Evolutionary conservation across 257 asterid species (phyloP).

Genomic region (Rauvolfia tetraphylla): DNA sequence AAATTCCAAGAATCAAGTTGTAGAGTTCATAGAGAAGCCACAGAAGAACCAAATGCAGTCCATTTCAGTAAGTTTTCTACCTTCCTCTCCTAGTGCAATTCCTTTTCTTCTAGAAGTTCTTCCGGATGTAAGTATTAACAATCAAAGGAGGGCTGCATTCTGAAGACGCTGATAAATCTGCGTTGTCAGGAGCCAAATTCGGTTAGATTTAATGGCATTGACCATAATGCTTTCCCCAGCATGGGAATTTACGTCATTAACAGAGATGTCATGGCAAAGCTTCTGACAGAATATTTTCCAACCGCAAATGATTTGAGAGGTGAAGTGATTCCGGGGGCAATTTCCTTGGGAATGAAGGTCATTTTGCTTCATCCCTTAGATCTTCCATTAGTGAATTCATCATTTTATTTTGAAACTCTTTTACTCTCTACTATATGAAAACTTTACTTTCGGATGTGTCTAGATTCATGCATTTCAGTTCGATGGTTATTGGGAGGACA

Average conservation of each 20-base stretch:
- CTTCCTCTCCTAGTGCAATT: background rate
- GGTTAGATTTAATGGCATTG: slow-evolving; percentile 8
- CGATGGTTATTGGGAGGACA: slow-evolving; percentile 83
- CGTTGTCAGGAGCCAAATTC: slow-evolving; percentile 35
- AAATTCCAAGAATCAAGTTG: slow-evolving; percentile 41
- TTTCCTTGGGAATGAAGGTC: slow-evolving; percentile 83
- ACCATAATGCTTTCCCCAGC: slow-evolving; percentile 29
- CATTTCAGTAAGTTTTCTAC: slow-evolving; percentile 28
- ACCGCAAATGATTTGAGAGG: slow-evolving; percentile 56
- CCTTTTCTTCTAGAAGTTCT: background rate
- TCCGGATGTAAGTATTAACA: too few relatives aligned
- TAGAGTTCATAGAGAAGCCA: slow-evolving; percentile 37
- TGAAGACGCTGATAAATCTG: slow-evolving; percentile 10
- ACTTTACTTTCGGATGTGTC: background rate
- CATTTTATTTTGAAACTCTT: background rate
- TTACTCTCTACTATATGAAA: background rate
- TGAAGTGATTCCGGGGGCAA: slow-evolving; percentile 70
- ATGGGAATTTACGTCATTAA: slow-evolving; percentile 83
- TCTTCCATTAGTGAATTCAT: background rate
- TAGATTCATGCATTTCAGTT: slow-evolving; percentile 59
- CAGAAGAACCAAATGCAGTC: slow-evolving; percentile 13
- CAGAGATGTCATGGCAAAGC: slow-evolving; percentile 61
- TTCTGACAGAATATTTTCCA: slow-evolving; percentile 59
- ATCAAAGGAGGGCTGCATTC: background rate
- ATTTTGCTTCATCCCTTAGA: background rate